phyloP scores from a whole-genome alignment of 192 early-diverging fungal genomes.

The Paraglomus occultum region DNA sequence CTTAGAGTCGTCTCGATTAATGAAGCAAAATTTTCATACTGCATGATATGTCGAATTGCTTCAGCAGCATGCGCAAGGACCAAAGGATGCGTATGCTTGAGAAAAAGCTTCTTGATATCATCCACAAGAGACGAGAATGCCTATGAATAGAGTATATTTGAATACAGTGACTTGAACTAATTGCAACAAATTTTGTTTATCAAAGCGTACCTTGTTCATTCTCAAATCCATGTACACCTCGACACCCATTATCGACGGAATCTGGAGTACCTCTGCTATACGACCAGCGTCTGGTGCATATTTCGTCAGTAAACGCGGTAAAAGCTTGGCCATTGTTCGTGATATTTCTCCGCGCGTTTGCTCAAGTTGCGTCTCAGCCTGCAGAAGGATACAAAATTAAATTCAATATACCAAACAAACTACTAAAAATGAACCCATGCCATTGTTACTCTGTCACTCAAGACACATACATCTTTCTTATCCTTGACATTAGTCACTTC shows the following conservation, averaged over 20 bases:
- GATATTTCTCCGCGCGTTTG: constrained; percentile 43
- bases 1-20: constrained; percentile 42
- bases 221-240: constrained; percentile 48
- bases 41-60: constrained; percentile 40
- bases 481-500: constrained; percentile 34
- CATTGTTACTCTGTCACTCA: neutral
- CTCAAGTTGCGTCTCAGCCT: constrained; percentile 38
- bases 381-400: neutral
- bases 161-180: neutral
- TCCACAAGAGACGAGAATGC: constrained; percentile 49
- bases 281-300: constrained; percentile 43
- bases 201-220: constrained; percentile 35
- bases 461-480: constrained; percentile 30
- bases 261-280: constrained; percentile 40
- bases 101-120: constrained; percentile 44
- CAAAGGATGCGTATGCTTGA: constrained; percentile 37
- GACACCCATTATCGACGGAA: constrained; percentile 48
- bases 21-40: constrained; percentile 35
- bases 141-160: constrained; percentile 15
- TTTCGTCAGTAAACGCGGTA: constrained; percentile 48
- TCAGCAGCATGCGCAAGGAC: constrained; percentile 43
- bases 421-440: neutral
- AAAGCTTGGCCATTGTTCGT: constrained; percentile 36
- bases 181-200: neutral
- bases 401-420: neutral